Percentiles rank a stretch among this genome's conserved stretches.
Conservation (phyloP, 2,329 filamentous ascomycete species). For the Trichoderma polysporum region DNA sequence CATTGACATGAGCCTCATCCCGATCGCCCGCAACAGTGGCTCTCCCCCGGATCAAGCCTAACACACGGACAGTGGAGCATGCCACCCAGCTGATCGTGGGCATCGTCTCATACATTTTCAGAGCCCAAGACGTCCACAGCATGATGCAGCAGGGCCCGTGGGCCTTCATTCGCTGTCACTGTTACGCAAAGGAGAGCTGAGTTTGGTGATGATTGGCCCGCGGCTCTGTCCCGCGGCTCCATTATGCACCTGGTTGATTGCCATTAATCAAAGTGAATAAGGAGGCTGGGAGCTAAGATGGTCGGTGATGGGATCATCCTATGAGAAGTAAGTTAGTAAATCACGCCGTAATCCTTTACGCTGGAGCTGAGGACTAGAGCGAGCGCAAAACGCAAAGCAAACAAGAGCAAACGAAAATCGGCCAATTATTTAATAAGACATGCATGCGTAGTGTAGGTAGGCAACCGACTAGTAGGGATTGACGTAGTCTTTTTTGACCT, state of each 20-base stretch:
- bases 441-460: background rate
- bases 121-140: background rate
- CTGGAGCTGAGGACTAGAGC: background rate
- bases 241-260: background rate
- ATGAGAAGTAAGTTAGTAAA: too few relatives aligned
- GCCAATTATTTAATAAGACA: conserved; percentile 1
- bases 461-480: background rate
- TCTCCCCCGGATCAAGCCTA: background rate
- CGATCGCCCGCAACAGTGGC: background rate
- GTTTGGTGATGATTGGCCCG: background rate
- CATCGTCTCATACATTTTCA: background rate
- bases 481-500: background rate
- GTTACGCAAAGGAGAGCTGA: background rate
- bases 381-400: background rate
- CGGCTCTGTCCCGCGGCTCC: background rate
- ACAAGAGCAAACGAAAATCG: background rate
- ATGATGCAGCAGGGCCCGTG: background rate
- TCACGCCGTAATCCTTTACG: background rate
- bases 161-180: background rate
- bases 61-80: background rate
- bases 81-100: background rate
- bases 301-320: background rate
- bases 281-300: background rate
- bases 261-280: background rate
- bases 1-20: background rate